Base-by-base conservation (phyloP, 352 stramenopile species). In the Phytophthora kernoviae region DNA sequence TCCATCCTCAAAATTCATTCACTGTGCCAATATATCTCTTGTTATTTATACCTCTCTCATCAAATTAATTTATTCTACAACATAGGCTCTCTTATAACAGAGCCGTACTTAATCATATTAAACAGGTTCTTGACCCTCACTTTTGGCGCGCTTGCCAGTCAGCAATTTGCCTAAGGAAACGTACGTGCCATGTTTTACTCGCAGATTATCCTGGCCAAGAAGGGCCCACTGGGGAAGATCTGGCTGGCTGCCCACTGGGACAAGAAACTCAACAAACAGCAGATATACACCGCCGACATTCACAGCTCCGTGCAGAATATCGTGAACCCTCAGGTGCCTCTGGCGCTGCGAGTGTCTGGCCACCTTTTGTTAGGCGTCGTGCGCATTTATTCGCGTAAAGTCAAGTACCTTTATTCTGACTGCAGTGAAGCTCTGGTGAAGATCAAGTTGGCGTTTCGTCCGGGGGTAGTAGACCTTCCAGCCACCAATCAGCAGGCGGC, bases 181-280 rank as follows among this genome's bases (percentile, higher is more conserved):
- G 41, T 20, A 4, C 26, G 21, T 24, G 39, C 4, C 27, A 99
- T 99, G 97, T 99, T 99, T 72, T 99, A 99, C 84, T 99, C 96
- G 41, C 95, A 99, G 93, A 96, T 98, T 55, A 98, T 99, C 68
- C 81, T 99, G 22, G 96, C 97, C 49, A 99, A 99, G 86, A 99
- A 99, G 71, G 98, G 97, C 1, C 97, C 97, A 21, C 77, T 99
- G 36, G 97, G 97, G 46, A 99, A 99, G 78, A 98, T 99, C 51
- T 99, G 98, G 95, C 86, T 99, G 24, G 98, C 98, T 14, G 98
- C 98, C 24, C 97, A 99, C 75, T 99, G 94, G 93, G 98, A 99
- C 83, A 99, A 99, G 84, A 99, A 99, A 81, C 82, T 99, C 24
- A 98, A 89, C 62, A 98, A 99, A 70, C 88, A 96, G 37, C 94